Base-by-base conservation (phyloP, 2,329 filamentous ascomycete genomes). In the Bipolaris sorokiniana region DNA sequence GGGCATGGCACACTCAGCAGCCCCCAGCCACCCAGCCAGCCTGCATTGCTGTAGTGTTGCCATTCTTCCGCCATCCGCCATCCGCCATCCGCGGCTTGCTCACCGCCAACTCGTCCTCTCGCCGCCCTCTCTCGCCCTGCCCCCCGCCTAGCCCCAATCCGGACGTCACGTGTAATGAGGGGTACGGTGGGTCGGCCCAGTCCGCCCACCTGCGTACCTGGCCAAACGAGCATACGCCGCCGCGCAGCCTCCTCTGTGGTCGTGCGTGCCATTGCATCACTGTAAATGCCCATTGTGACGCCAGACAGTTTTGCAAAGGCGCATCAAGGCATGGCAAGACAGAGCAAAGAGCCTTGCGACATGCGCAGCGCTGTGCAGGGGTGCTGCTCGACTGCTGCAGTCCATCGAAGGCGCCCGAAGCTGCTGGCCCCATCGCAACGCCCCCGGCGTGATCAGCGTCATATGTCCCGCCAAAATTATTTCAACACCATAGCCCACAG, bases 161-260 rank as follows among this genome's bases (percentile, higher is more conserved):
- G 45, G 40, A 6, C 16, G 54, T 60, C 57, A 75, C 72, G 72
- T 75, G 72, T 51, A 65, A 56, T 67, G 72, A 73, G 72, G 72
- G 72, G 71, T 64, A 73, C 10, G 28, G 37, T 48, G 33, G 50
- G 33, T 16, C 40, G 13, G 40, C 40, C 36, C 36, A 31, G n/a
- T 16, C n/a, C 36, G 36, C 36, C 38, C 31, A 41, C n/a, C 37
- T 18, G 26, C 36, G 52, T 37, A 55, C 52, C 52, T 51, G 28
- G 47, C 22, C 40, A 46, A 23, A 51, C 47, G 52, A 55, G 47
- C 33, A 51, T n/a, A 33, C 31, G 38, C 16, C 16, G 46, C 5
- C 20, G 18, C 3, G 20, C 23, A 20, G 20, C 20, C 26, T 15
- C 13, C 20, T 11, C 40, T 16, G 13, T 9, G 23, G 6, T 31